phyloP scores from a whole-genome alignment of 768 basidiomycete genomes.

The Termitomyces sp. region DNA sequence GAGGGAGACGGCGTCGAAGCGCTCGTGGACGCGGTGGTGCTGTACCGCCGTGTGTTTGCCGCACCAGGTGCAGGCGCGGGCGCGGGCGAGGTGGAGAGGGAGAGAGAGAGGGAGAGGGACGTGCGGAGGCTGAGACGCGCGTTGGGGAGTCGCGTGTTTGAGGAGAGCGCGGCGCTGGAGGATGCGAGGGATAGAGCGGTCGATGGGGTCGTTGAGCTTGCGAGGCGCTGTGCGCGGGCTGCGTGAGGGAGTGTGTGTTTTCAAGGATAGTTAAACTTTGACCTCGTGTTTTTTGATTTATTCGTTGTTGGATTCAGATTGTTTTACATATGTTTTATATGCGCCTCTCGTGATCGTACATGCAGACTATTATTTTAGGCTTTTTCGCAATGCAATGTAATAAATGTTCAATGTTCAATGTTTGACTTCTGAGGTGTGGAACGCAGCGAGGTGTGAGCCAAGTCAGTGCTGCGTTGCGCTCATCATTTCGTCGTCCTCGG shows the following conservation, averaged over 20 bases:
- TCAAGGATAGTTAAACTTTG: too few relatives aligned
- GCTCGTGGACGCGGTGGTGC: conserved; percentile 53
- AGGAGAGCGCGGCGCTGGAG: conserved; percentile 41
- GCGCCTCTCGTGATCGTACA: too few relatives aligned
- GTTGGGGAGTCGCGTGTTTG: conserved; percentile 47
- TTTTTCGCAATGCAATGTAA: too few relatives aligned
- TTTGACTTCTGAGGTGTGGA: too few relatives aligned
- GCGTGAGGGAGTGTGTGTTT: too few relatives aligned
- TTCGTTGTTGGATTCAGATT: too few relatives aligned
- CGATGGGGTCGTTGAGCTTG: conserved; percentile 55
- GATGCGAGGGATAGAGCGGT: conserved; percentile 75
- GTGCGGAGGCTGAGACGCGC: conserved; percentile 43
- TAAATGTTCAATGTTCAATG: too few relatives aligned
- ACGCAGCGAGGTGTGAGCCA: too few relatives aligned
- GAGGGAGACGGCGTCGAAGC: conserved; percentile 42
- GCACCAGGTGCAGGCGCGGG: conserved; percentile 7
- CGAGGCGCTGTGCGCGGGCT: conserved; percentile 21
- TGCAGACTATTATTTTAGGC: too few relatives aligned
- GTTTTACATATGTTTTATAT: too few relatives aligned
- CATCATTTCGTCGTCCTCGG: not conserved
- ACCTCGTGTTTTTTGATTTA: too few relatives aligned
- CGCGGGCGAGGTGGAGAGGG: not conserved
- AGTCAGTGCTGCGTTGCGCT: too few relatives aligned
- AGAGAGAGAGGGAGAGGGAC: conserved; percentile 22
- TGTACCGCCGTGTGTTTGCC: conserved; percentile 64